Evolutionary conservation across 495 filamentous ascomycete genomes (phyloP), one percentile per base, ranked within the genome.

Genomic region (Podospora appendiculata): DNA sequence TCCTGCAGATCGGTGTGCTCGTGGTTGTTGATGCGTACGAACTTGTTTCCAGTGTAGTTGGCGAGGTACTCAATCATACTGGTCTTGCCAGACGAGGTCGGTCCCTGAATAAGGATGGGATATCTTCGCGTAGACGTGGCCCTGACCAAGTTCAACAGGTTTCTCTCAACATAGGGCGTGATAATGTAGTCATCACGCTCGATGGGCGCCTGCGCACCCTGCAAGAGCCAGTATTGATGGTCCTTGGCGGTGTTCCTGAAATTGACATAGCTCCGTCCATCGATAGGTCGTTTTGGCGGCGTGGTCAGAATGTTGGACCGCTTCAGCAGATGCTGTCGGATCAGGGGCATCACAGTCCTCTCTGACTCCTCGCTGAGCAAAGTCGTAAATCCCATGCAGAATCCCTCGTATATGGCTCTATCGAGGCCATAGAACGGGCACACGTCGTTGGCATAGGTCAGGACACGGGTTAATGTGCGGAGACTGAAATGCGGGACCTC

Each of bases 51-150:
- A 25, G 89, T 96, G 44, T 88, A 86, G 64, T 93, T 93, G 6
- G 94, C 94, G 32, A 99, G 79, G 64, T 95, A 95, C 65, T 96
- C 92, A 48, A 99, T 92, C 94, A 99, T 96, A 64, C 91, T 96
- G 0, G 94, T 99, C 69, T 99, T 99, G 50, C 94, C 94, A 34
- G 90, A 84, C 38, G 93, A 97, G 0, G 94, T 99, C 18, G 94
- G 94, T 6, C 94, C 94, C 63, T 99, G 94, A 14, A 99, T 82
- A n/a, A 99, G 73, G 41, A 99, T 87, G 11, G 94, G 94, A 66
- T 94, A 97, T 50, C 86, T 82, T 34, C 90, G 79, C 8, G 91
- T 96, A 0, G 92, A 95, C 41, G 87, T 89, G 17, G 94, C 94
- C 59, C 94, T 76, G 19, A 96, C 89, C 13, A 99, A 70, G 59